Evolutionary conservation across 176 grass and related monocot species (phyloP), one percentile per base, ranked within the genome.

Genomic region (Paspalum vaginatum): DNA sequence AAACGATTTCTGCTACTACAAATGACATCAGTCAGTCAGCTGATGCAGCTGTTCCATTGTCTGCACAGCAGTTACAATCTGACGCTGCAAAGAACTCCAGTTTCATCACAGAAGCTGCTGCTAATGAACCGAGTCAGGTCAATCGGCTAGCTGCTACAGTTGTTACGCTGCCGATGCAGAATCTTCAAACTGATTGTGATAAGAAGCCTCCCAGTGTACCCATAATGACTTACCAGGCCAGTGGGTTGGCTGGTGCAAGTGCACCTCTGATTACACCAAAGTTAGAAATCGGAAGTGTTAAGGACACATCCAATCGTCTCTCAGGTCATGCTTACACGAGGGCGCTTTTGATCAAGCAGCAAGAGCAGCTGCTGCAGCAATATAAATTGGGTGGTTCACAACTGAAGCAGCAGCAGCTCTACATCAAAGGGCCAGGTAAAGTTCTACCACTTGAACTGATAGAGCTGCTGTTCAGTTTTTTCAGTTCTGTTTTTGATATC

Each of bases 371-470:
- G 54, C 87, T 88, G 47, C 38, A 85, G 82, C 87, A 85, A 41
- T 80, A 47, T 76, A 88, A 76, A 18, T 76, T 75, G 46, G 76
- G 6, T 15, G 75, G 42, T 40, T 75, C 63, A 48, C 53, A 38
- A 51, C 22, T n/a, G 18, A 68, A 5, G 16, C 57, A n/a, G 24
- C 41, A 43, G 17, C 42, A 88, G 41, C 68, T 45, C 77, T 46
- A 88, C 76, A 85, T 88, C 63, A 85, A 85, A 84, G 87, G 87
- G 26, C 81, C 87, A 70, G 87, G 87, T 89, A 80, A 79, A 68
- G 15, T 17, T 84, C 17, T 69, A 39, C 18, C 44, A 8, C 27
- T 65, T 56, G 27, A 47, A 40, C 38, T 65, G 42, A 46, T 72
- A 71, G 18, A 27, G 50, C 5, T 72, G 13, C 2, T 55, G 45